Conservation (phyloP, 2,329 filamentous ascomycete genomes). For the Helotiales sp. region DNA sequence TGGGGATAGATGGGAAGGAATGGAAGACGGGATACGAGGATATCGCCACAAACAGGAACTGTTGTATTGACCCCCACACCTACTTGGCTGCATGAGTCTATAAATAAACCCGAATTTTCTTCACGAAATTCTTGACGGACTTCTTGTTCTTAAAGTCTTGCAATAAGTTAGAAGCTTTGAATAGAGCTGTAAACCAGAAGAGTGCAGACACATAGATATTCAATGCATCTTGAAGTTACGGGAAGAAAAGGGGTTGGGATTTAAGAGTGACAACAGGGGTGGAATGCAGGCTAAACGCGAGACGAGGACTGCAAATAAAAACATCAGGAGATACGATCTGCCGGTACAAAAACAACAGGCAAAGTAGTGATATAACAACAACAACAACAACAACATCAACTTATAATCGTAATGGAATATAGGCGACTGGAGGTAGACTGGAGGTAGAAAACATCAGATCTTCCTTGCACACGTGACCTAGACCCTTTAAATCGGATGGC, state of each 20-base stretch:
- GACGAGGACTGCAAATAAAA: background rate
- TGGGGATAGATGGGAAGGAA: background rate
- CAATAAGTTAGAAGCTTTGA: background rate
- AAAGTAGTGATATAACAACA: background rate
- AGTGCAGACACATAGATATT: background rate
- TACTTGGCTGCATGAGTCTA: slow-evolving; percentile 1
- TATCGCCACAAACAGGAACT: slow-evolving; percentile 1
- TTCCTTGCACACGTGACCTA: background rate
- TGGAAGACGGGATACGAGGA: background rate
- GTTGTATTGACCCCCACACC: background rate
- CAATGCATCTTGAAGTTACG: background rate
- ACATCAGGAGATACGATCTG: background rate
- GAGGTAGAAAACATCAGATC: no score
- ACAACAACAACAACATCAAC: no score
- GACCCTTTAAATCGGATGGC: background rate
- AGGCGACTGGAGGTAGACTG: no score
- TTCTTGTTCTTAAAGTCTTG: background rate
- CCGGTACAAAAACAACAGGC: background rate
- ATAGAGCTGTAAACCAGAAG: background rate
- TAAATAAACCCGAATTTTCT: background rate
- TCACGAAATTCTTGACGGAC: background rate
- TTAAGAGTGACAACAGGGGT: background rate
- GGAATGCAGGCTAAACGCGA: slow-evolving; percentile 12
- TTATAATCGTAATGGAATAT: no score
- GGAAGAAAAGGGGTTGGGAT: background rate